Conservation (phyloP, 1,139 yeast genomes). For the Protomyces inundatus region DNA sequence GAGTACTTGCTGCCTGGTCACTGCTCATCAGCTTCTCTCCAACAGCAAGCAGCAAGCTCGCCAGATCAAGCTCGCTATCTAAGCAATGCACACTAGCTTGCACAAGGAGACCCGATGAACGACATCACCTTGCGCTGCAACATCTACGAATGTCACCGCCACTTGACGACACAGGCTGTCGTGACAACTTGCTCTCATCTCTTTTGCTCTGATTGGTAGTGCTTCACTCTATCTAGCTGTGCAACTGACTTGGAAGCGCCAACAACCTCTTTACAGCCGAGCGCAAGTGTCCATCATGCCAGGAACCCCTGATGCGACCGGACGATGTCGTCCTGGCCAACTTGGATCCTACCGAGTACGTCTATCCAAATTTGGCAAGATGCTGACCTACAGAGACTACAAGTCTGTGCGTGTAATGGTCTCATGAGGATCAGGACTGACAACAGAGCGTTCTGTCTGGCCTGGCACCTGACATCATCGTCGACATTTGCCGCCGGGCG, state of each 20-base stretch:
- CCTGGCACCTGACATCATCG: conserved; percentile 29
- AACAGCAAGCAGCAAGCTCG: too few species aligned
- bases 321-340: conserved; percentile 30
- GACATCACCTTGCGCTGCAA: conserved; percentile 29
- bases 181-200: conserved; percentile 32
- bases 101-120: background rate
- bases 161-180: conserved; percentile 28
- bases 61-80: too few species aligned
- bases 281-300: conserved; percentile 29
- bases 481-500: conserved; percentile 29
- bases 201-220: conserved; percentile 28
- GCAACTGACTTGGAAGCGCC: background rate
- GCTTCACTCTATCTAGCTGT: background rate
- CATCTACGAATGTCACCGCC: conserved; percentile 26
- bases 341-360: conserved; percentile 30
- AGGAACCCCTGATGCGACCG: conserved; percentile 27
- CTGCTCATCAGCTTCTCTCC: too few species aligned
- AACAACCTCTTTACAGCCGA: conserved; percentile 22
- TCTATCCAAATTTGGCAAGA: too few species aligned
- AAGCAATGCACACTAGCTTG: too few species aligned
- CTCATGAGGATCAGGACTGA: background rate
- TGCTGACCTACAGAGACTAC: conserved; percentile 26
- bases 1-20: too few species aligned
- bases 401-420: conserved; percentile 21
- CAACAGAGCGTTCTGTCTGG: conserved; percentile 30